Base-by-base conservation (phyloP, 2,329 filamentous ascomycete species). In the Aspergillus novoparasiticus region DNA sequence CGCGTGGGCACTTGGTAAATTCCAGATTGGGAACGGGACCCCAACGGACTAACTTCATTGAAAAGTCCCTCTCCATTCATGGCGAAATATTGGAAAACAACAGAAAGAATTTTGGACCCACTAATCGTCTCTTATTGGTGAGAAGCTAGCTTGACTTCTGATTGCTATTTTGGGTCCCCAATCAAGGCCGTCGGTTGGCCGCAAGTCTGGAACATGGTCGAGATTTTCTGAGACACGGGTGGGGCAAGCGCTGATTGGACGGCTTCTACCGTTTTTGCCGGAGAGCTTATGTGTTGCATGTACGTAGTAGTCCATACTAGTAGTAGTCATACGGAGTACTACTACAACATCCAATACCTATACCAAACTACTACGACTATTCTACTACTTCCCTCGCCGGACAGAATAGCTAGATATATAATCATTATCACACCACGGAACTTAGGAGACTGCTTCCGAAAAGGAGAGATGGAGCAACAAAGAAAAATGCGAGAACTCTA, bases 171-270 rank as follows among this genome's bases (percentile, higher is more conserved):
- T 63, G 50, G 59, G 53, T 34, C n/a, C 5, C 64, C 58, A 65
- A 68, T 66, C 60, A 58, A 19, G 21, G 46, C 8, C 58, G 46
- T 54, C 23, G 41, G 30, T 28, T 41, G 60, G 45, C 2, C 21
- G n/a, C 16, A 28, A 62, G 64, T 67, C 61, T 67, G 61, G 65
- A 67, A 65, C 60, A 63, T 61, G 34, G 50, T 59, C 43, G 30
- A 28, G 41, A 51, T 54, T 55, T 60, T 59, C 54, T 65, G 61
- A 63, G 59, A 62, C 59, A 63, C 4, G 8, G 21, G 58, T 60
- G 58, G 58, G 28, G 21, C 36, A 41, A 14, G 4, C 12, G n/a
- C 14, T 39, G 51, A 55, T 55, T 55, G 51, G 51, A 26, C 6
- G 14, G 9, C 19, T n/a, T 16, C 16, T 41, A 41, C 39, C 39